Evolutionary conservation across 257 asterid species (phyloP), one percentile per base, ranked within the genome.

Genomic region (Phtheirospermum japonicum): DNA sequence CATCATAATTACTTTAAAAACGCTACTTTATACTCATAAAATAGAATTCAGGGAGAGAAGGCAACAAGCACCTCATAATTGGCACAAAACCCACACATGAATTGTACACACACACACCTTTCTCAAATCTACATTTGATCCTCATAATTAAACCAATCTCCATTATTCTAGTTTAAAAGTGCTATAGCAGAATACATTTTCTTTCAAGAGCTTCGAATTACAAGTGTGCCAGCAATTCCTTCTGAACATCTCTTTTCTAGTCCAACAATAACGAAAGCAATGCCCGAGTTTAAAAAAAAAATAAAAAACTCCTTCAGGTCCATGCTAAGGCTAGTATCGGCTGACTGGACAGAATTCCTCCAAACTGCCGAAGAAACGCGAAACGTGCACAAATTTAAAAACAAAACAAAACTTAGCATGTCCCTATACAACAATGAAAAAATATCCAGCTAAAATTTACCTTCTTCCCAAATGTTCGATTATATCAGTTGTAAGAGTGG

Each of bases 401-500:
- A 40, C 2, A 40, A 3, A 5, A 8, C 48, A 50, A 46, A 17
- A 16, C 8, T 48, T 14, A 19, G 8, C 9, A 2, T 0, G 10
- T 31, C 11, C 56, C 54, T 17, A 30, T 39, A 32, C 4, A 10
- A 3, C n/a, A 6, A 13, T 4, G 12, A 23, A 18, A 59, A 18
- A 16, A 1, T 48, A 23, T 20, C 31, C 16, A 18, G 66, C 7
- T 13, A 50, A 63, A 12, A 16, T 9, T 14, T 7, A 92, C 95
- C 97, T 87, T 74, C 57, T 62, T 64, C 96, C 99, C 82, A 93
- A 69, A 82, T 80, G 84, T 55, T 89, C 85, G 5, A 89, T 93
- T 76, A 89, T 93, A 74, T 89, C 97, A 0, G 82, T 61, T 0
- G 96, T 93, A 43, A 93, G 91, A 32, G 96, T 93, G 26, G 96